These are phyloP conservation scores for Neobulgaria alba DNA, from an alignment of 2,329 filamentous ascomycete genomes.

Conservation along the genomic window DNA sequence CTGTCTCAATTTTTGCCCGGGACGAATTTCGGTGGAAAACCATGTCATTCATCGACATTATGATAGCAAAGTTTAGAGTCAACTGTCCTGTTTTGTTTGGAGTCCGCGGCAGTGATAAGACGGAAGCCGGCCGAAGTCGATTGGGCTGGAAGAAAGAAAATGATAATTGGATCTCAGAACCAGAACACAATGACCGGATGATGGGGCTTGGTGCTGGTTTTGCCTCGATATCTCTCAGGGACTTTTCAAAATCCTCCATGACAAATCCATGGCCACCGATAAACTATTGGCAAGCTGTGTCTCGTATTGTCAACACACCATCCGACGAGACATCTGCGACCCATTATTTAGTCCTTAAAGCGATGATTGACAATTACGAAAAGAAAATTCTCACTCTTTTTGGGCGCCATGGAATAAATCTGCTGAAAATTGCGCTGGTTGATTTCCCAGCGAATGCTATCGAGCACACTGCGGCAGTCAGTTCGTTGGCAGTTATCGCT, in stretches of 20 bases:
- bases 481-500: conserved; percentile 44
- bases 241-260: conserved; percentile 59
- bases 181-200: conserved; percentile 75
- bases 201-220: conserved; percentile 77
- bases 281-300: conserved; percentile 75
- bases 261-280: conserved; percentile 71
- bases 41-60: conserved; percentile 65
- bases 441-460: conserved; percentile 55
- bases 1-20: conserved; percentile 65
- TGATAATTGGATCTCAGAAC: conserved; percentile 50
- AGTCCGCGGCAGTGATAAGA: conserved; percentile 66
- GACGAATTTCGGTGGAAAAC: conserved; percentile 59
- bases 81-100: conserved; percentile 82
- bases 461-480: conserved; percentile 40
- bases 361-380: conserved; percentile 61
- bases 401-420: conserved; percentile 64
- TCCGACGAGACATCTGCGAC: conserved; percentile 59
- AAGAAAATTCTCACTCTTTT: conserved; percentile 73
- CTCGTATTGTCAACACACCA: conserved; percentile 69
- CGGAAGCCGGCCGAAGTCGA: conserved; percentile 53
- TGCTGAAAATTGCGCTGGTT: conserved; percentile 62
- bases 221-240: conserved; percentile 71
- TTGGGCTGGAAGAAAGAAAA: conserved; percentile 61
- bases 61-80: conserved; percentile 78
- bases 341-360: conserved; percentile 60